Evolutionary conservation across 176 grass and related monocot genomes (phyloP), one percentile per base, ranked within the genome.

Genomic region (Cymbopogon citratus): DNA sequence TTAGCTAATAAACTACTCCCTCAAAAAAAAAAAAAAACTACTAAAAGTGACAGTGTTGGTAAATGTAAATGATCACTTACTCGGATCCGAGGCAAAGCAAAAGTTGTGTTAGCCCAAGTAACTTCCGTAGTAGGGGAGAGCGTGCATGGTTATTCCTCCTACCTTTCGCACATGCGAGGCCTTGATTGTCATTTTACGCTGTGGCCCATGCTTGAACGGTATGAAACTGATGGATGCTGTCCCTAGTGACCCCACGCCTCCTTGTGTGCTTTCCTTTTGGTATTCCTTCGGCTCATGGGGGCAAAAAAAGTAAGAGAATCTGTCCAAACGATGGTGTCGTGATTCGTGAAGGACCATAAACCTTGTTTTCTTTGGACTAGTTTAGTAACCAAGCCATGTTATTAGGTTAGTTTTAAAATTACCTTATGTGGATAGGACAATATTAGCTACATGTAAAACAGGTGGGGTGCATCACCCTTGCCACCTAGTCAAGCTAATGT

Each of bases 131-230:
- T 63, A 48, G 28, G 2, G 39, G 21, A 56, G 56, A 67, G 73
- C 78, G 43, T 38, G 87, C 73, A n/a, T 38, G 67, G 78, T 73
- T 38, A 72, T 78, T 73, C 73, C 16, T 24, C 21, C 11, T 0
- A 51, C 45, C 60, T 86, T 86, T 90, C 49, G 60, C 79, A 86
- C 68, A 60, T 82, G 79, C n/a, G 16, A 69, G 65, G 51, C 51
- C 51, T 70, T 36, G 39, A 48, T 81, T 48, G 54, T 66, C 59
- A 38, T 40, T 89, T 82, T 35, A 46, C 63, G 66, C 21, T 9
- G 24, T 59, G 54, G 64, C 35, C n/a, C 34, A 59, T 43, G 29
- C 36, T 36, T 40, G 24, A 71, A 81, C 19, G 34, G 57, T 68
- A 18, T 34, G 76, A 75, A 80, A 70, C 19, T 49, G 74, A 78